Evolutionary conservation across 2,329 filamentous ascomycete genomes (phyloP).

Genomic region (Ophiosphaerella korrae): DNA sequence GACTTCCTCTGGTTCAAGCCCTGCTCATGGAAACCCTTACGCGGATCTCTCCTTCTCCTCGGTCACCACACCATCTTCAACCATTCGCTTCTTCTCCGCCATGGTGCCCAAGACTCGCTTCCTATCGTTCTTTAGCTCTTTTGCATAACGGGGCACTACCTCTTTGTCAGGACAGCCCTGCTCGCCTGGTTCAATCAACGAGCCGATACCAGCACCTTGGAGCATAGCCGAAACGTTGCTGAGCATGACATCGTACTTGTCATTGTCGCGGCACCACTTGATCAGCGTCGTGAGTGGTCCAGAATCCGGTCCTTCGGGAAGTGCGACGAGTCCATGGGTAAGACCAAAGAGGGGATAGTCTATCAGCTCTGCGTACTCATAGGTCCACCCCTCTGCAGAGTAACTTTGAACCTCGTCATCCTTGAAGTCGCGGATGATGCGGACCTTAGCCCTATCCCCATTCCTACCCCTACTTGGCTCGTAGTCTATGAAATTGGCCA

Average conservation of each 20-base stretch:
- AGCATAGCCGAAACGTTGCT: constrained; percentile 14
- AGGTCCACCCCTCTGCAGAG: constrained; percentile 17
- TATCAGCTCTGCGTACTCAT: constrained; percentile 6
- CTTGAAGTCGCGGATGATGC: neutral
- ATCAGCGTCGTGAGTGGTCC: constrained; percentile 23
- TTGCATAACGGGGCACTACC: neutral
- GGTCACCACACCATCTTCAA: neutral
- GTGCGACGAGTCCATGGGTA: constrained; percentile 9
- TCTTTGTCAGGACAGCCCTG: constrained; percentile 14
- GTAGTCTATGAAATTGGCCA: neutral
- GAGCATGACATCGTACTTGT: constrained; percentile 4
- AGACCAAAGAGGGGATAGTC: constrained; percentile 28
- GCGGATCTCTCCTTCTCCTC: constrained; percentile 7
- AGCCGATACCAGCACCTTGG: constrained; percentile 4
- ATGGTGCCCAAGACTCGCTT: constrained; percentile 1
- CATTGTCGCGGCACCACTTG: constrained; percentile 11
- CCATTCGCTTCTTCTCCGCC: constrained; percentile 1
- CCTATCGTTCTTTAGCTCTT: constrained; percentile 16
- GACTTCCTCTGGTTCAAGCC: too few species aligned
- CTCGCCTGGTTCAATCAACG: constrained; percentile 11
- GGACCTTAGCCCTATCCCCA: neutral
- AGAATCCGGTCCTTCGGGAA: constrained; percentile 20
- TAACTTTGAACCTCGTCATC: constrained; percentile 4
- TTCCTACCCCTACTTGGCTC: neutral
- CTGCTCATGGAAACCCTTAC: neutral